These are phyloP conservation scores for Exserohilum turcica DNA, from an alignment of 2,329 filamentous ascomycete species.

Conservation along the genomic window DNA sequence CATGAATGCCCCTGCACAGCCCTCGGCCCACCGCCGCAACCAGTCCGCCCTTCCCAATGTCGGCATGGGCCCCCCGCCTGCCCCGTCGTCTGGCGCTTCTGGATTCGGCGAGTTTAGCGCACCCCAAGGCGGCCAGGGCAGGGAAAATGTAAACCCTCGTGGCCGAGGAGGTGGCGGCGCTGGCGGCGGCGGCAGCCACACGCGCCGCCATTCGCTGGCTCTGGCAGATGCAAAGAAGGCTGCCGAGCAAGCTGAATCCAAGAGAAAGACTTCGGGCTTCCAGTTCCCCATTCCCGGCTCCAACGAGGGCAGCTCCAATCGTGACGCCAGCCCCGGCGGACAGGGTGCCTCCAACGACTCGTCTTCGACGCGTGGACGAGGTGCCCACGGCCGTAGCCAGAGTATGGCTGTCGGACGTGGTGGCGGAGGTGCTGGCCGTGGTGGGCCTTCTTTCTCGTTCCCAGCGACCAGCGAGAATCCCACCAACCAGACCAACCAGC, in stretches of 20 bases:
- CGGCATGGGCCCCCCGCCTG: slow-evolving; percentile 87
- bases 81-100: slow-evolving; percentile 85
- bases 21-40: slow-evolving; percentile 91
- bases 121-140: slow-evolving; percentile 62
- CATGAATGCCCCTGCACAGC: slow-evolving; percentile 77
- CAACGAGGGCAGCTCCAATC: slow-evolving; percentile 62
- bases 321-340: slow-evolving; percentile 62
- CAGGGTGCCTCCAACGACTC: slow-evolving; percentile 38
- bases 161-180: slow-evolving; percentile 73
- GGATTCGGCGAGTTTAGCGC: slow-evolving; percentile 81
- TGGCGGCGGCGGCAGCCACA: slow-evolving; percentile 74
- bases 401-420: slow-evolving; percentile 81
- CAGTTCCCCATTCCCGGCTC: slow-evolving; percentile 81
- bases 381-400: slow-evolving; percentile 78
- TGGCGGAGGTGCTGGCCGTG: slow-evolving; percentile 64
- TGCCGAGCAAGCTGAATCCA: slow-evolving; percentile 94
- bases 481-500: slow-evolving; percentile 51
- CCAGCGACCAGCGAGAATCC: slow-evolving; percentile 58
- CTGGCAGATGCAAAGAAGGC: slow-evolving; percentile 97
- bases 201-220: slow-evolving; percentile 91
- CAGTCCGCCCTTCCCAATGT: slow-evolving; percentile 95
- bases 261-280: slow-evolving; percentile 90
- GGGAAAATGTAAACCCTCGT: slow-evolving; percentile 71
- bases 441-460: slow-evolving; percentile 75
- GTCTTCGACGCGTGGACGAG: slow-evolving; percentile 47